Conservation (phyloP, 192 early-diverging fungal species). For the Coemansia sp. region DNA sequence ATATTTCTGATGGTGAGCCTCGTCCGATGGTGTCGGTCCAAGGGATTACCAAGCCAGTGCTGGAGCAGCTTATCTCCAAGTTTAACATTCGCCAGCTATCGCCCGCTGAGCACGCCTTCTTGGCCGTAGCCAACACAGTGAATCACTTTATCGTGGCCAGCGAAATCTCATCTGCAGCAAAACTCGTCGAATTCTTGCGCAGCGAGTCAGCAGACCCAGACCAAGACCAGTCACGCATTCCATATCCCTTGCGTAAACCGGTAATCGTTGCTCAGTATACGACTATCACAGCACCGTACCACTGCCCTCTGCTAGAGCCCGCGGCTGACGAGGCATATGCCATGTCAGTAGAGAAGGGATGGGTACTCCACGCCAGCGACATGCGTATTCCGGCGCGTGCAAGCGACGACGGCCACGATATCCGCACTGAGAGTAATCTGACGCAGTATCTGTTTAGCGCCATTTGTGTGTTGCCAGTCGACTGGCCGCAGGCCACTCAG, state of each 20-base stretch:
- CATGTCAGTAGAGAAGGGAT: conserved; percentile 25
- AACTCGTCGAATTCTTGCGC: conserved; percentile 18
- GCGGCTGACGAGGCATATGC: conserved; percentile 1
- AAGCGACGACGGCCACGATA: conserved; percentile 80
- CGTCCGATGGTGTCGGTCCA: conserved; percentile 25
- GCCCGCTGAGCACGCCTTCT: conserved; percentile 10
- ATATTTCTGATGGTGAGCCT: neutral
- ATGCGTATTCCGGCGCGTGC: conserved; percentile 68
- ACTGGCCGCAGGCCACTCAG: conserved; percentile 64
- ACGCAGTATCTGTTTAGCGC: conserved; percentile 67
- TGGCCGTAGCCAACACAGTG: conserved; percentile 30
- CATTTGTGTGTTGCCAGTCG: conserved; percentile 66
- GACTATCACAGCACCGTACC: conserved; percentile 86
- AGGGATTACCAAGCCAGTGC: conserved; percentile 10
- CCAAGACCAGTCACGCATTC: conserved; percentile 69
- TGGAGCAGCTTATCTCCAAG: conserved; percentile 11
- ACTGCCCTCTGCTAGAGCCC: conserved; percentile 17
- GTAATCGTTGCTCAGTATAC: conserved; percentile 80
- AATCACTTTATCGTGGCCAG: conserved; percentile 35
- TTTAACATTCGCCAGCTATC: conserved; percentile 23
- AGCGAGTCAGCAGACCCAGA: conserved; percentile 12
- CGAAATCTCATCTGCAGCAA: neutral
- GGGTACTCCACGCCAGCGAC: conserved; percentile 20
- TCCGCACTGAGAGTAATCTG: conserved; percentile 60
- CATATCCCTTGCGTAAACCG: conserved; percentile 77